phyloP scores from a whole-genome alignment of 352 stramenopile species.

The Phytophthora kernoviae region DNA sequence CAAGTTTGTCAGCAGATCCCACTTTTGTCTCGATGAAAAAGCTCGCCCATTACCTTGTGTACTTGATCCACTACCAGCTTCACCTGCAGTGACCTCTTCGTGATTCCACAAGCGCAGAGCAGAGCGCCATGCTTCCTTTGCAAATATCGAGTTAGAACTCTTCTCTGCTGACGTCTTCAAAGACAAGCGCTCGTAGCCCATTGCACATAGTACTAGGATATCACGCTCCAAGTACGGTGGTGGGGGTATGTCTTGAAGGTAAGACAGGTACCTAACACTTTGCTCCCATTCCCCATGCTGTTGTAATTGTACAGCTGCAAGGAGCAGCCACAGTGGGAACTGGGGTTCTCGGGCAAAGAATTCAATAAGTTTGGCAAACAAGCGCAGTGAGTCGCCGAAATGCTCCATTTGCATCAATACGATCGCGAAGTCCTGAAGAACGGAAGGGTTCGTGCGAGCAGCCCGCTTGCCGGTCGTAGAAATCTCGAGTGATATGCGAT shows the following conservation, averaged over 20 bases:
- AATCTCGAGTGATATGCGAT: slow-evolving; percentile 38
- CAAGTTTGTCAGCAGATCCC: slow-evolving; percentile 57
- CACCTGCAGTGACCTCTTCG: slow-evolving; percentile 23
- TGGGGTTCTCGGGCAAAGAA: slow-evolving; percentile 49
- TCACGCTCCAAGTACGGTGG: slow-evolving; percentile 63
- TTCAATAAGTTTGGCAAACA: slow-evolving; percentile 68
- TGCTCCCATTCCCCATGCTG: slow-evolving; percentile 58
- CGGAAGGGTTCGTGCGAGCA: slow-evolving; percentile 34
- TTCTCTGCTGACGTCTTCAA: background rate
- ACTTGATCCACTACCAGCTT: slow-evolving; percentile 2
- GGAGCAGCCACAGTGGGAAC: slow-evolving; percentile 61
- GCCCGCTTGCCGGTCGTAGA: background rate
- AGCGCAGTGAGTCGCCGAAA: slow-evolving; percentile 49
- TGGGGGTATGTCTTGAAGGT: slow-evolving; percentile 57
- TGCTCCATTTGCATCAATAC: slow-evolving; percentile 69
- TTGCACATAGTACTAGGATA: slow-evolving; percentile 59
- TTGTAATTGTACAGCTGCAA: slow-evolving; percentile 64
- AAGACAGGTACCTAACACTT: slow-evolving; percentile 65
- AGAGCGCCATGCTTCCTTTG: slow-evolving; percentile 63
- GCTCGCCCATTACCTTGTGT: slow-evolving; percentile 1
- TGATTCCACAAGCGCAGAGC: slow-evolving; percentile 58
- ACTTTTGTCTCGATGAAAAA: slow-evolving; percentile 35
- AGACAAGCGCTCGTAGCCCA: slow-evolving; percentile 46
- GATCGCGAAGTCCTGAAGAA: slow-evolving; percentile 65
- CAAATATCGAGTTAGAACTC: slow-evolving; percentile 6